Percentiles rank a stretch among this genome's conserved stretches.
Conservation (phyloP, 2,329 filamentous ascomycete species). For the Paramyrothecium sp. region DNA sequence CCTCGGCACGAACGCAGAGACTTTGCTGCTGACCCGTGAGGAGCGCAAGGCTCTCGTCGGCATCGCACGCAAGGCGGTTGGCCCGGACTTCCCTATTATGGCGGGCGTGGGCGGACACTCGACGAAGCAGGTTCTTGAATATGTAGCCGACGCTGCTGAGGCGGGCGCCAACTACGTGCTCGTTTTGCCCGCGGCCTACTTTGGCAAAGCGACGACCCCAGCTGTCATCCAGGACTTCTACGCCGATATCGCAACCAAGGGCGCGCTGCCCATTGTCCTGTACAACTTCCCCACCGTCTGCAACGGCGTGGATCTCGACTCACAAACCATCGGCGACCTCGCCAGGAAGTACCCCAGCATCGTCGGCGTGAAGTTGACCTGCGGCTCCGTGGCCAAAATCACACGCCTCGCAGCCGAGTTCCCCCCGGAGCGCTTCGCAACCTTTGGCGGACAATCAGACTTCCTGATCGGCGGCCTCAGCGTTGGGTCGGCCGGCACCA, state of each 20-base stretch:
- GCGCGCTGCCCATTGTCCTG: conserved; percentile 57
- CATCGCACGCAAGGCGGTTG: conserved; percentile 70
- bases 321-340: conserved; percentile 48
- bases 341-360: conserved; percentile 48
- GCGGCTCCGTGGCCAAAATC: conserved; percentile 71
- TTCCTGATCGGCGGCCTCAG: conserved; percentile 63
- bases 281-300: conserved; percentile 71
- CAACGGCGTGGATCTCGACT: conserved; percentile 67
- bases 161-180: conserved; percentile 63
- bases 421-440: conserved; percentile 56
- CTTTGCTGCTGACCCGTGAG: conserved; percentile 57
- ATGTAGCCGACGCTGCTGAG: conserved; percentile 54
- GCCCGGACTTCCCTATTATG: conserved; percentile 85
- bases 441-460: conserved; percentile 72
- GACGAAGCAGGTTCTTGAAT: conserved; percentile 61
- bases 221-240: conserved; percentile 60
- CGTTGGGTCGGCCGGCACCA: conserved; percentile 57
- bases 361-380: conserved; percentile 69
- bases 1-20: conserved; percentile 55
- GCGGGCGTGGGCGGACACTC: conserved; percentile 65
- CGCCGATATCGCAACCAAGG: conserved; percentile 50
- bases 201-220: conserved; percentile 59
- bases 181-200: conserved; percentile 63
- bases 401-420: conserved; percentile 55
- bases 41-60: conserved; percentile 56